A percentile compares a stretch with the other conserved stretches of the same genome.
Conservation (phyloP, 2,329 filamentous ascomycete species). For the Teratosphaeriaceae sp. region DNA sequence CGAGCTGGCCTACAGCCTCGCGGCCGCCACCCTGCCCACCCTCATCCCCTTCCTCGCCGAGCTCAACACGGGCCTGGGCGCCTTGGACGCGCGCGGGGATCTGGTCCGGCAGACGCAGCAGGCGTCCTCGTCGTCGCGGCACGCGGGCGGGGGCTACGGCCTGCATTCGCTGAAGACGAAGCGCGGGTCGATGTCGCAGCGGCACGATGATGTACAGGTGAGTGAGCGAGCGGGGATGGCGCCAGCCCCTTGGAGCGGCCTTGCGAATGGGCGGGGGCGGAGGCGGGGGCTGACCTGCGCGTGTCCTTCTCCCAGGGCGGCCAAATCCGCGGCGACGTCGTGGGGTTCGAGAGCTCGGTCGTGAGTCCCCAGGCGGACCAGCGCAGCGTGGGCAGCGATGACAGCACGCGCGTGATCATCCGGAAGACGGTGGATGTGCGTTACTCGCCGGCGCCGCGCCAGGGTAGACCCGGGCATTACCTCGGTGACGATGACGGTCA, state of each 20-base stretch:
- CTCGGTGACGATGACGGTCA: too few relatives aligned
- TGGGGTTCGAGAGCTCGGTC: background rate
- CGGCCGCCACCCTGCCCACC: slow-evolving; percentile 37
- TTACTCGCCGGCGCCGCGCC: background rate
- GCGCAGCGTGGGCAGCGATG: slow-evolving; percentile 2
- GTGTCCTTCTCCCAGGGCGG: background rate
- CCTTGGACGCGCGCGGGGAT: slow-evolving; percentile 12
- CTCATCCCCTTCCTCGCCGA: slow-evolving; percentile 35
- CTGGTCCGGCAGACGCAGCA: background rate
- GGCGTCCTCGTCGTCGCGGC: background rate
- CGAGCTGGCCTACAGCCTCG: slow-evolving; percentile 36
- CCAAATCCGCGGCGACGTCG: background rate
- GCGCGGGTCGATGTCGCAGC: background rate
- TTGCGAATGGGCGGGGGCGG: too few relatives aligned
- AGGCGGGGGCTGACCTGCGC: background rate
- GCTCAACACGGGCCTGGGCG: slow-evolving; percentile 14
- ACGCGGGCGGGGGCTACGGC: background rate
- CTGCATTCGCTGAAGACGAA: background rate
- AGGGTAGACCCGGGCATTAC: too few relatives aligned
- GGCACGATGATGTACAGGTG: too few relatives aligned
- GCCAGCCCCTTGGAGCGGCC: too few relatives aligned
- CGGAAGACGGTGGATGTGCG: slow-evolving; percentile 3
- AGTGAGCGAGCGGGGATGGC: too few relatives aligned
- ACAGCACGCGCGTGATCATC: slow-evolving; percentile 3
- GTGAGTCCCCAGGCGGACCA: slow-evolving; percentile 4